These are phyloP conservation scores for Melastoma malabathricum DNA, from an alignment of 345 rosid species.

Conservation along the genomic window DNA sequence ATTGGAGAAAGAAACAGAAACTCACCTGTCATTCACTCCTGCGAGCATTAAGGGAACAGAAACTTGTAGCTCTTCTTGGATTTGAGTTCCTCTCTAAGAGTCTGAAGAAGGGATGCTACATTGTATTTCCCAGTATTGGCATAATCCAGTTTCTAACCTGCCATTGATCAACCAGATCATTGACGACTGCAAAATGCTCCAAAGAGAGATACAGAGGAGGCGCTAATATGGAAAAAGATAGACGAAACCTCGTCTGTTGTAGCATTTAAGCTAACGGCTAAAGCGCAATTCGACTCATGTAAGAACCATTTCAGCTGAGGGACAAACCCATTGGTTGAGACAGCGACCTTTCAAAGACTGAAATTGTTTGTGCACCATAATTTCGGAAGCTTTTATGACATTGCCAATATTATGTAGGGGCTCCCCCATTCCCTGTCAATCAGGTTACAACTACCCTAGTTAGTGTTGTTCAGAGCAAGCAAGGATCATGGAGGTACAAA, in stretches of 20 bases:
- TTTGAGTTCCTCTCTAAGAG: conserved; percentile 59
- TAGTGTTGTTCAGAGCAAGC: background rate
- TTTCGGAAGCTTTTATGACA: conserved; percentile 70
- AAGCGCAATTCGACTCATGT: conserved; percentile 59
- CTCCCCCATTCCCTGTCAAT: conserved; percentile 90
- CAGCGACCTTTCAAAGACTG: conserved; percentile 89
- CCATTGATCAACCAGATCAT: conserved; percentile 8
- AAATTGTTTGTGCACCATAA: conserved; percentile 75
- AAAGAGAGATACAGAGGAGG: conserved; percentile 1
- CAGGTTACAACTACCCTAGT: background rate
- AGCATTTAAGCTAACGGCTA: conserved; percentile 94
- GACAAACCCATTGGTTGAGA: conserved; percentile 90
- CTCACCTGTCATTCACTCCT: conserved; percentile 81
- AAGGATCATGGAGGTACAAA: too few species aligned
- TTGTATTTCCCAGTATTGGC: conserved; percentile 84
- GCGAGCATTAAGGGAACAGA: conserved; percentile 78
- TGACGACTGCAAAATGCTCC: background rate
- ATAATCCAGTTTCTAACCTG: conserved; percentile 93
- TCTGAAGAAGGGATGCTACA: conserved; percentile 59
- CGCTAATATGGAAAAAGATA: conserved; percentile 3
- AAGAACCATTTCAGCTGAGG: conserved; percentile 83
- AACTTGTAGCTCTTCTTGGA: conserved; percentile 63
- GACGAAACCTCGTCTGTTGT: conserved; percentile 78
- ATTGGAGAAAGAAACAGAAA: background rate
- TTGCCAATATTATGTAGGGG: conserved; percentile 78